Base-by-base conservation (phyloP, 805 yeast genomes). In the Pichia manshurica region DNA sequence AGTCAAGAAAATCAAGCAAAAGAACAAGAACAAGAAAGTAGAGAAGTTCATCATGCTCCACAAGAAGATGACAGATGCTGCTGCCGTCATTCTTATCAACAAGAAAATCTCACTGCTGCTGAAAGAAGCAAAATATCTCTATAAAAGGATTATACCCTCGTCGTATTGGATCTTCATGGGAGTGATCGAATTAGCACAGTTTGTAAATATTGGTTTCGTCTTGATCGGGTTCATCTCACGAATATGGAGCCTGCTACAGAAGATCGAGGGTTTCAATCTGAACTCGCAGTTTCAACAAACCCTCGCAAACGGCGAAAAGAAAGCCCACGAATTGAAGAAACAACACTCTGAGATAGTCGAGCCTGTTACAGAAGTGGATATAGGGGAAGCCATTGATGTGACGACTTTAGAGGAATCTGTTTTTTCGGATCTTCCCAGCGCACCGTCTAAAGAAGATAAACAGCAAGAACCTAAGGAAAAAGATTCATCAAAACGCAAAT, bases 101-200 rank as follows among this genome's bases (percentile, higher is more conserved):
- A 20, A 8, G 15, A 45, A 45, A 37, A 4, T 37, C 15, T 16
- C n/a, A 1, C 15, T 41, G 4, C n/a, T 48, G 1, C 8, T 16
- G 4, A 16, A 43, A 43, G 19, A 59, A 15, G 40, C 53, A 16
- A 43, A 39, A 13, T 68, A 70, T 60, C 51, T 74, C 39, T 52
- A 67, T 32, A 52, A 52, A 19, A 65, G 70, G 48, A 56, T 70
- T 3, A 56, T 79, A 0, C 74, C 73, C 6, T 65, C 66, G 28
- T 77, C 83, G 25, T 82, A 77, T 61, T 73, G 76, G 49, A 74
- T 77, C 12, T 84, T 86, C 57, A 81, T 83, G 61, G 75, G 81
- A 1, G 73, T 88, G 1, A 70, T 88, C 7, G 81, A 84, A 1
- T 71, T 81, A 49, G 95, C 90, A 0, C 95, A 89, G 58, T 88